A percentile compares a stretch with the other conserved stretches of the same genome.
Evolutionary conservation across 108 stramenopile species (phyloP).

Genomic region (Fragilariopsis cylindrus): DNA sequence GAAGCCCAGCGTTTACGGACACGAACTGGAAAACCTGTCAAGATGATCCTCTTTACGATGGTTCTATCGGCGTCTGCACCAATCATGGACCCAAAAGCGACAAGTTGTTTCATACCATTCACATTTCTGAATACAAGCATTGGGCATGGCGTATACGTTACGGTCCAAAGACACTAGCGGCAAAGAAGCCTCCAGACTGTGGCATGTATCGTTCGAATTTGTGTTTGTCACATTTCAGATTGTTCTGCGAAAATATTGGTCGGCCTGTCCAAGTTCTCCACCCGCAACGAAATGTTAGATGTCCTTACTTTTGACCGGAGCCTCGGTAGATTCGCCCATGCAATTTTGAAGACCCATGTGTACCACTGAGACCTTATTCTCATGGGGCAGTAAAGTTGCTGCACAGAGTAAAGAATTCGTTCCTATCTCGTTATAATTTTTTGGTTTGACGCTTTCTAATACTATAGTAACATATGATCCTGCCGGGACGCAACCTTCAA

Average conservation of each 20-base stretch:
- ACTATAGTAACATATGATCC: slow-evolving; percentile 89
- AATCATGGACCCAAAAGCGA: slow-evolving; percentile 92
- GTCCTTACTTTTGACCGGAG: slow-evolving; percentile 92
- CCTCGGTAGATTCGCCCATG: slow-evolving; percentile 19
- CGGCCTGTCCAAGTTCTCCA: slow-evolving; percentile 91
- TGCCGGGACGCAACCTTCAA: slow-evolving; percentile 80
- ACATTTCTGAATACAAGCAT: slow-evolving; percentile 78
- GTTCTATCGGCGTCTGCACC: slow-evolving; percentile 97
- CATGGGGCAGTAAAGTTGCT: slow-evolving; percentile 90
- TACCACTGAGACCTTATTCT: slow-evolving; percentile 93
- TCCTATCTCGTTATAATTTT: slow-evolving; percentile 44
- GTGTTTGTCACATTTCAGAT: slow-evolving; percentile 98
- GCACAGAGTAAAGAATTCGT: slow-evolving; percentile 66
- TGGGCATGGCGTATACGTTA: slow-evolving; percentile 91
- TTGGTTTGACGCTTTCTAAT: slow-evolving; percentile 64
- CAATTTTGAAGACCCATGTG: slow-evolving; percentile 88
- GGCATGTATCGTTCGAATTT: slow-evolving; percentile 97
- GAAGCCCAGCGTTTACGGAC: slow-evolving; percentile 96
- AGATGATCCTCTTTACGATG: slow-evolving; percentile 93
- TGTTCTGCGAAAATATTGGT: slow-evolving; percentile 95
- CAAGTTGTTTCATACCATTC: slow-evolving; percentile 60
- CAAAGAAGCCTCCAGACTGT: slow-evolving; percentile 83
- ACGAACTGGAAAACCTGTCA: slow-evolving; percentile 96
- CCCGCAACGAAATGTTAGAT: slow-evolving; percentile 91
- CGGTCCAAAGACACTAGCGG: slow-evolving; percentile 91